Base-by-base conservation (phyloP, 2,329 filamentous ascomycete genomes). In the Pyrenochaeta sp. region DNA sequence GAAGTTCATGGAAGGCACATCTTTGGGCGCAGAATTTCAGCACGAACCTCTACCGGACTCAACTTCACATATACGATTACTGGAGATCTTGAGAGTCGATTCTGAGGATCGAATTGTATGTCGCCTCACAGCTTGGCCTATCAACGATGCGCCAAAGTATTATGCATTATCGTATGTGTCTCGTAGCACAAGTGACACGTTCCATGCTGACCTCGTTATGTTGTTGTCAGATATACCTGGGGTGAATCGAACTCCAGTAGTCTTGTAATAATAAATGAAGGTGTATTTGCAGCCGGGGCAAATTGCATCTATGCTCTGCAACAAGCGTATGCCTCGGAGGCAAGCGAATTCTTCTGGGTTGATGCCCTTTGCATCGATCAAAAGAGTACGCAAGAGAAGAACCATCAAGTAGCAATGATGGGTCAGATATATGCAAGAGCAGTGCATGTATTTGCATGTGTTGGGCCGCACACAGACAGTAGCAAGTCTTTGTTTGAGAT, bases 111-210 rank as follows among this genome's bases (percentile, higher is more conserved):
- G 31, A n/a, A 17, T 52, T 12, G 15, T 30, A 10, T 52, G 43
- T 20, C 4, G 15, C 3, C 6, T 47, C 15, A 21, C 43, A 5
- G 15, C 14, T 30, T 52, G 43, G 49, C 29, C 36, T 4, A 40
- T 57, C 12, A 40, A 57, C 7, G 15, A 23, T 30, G 57, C 52
- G 17, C 69, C 69, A 1, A 60, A 68, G 18, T 72, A 73, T 47
- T 65, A 67, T 32, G 61, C 69, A 0, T 53, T 67, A 10, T 73
- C 68, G 0, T 72, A 73, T 36, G n/a, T n/a, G n/a, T n/a, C n/a
- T n/a, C n/a, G n/a, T n/a, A n/a, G n/a, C n/a, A n/a, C n/a, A n/a
- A n/a, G n/a, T n/a, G n/a, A n/a, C n/a, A n/a, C n/a, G n/a, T n/a
- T n/a, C n/a, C n/a, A n/a, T n/a, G n/a, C n/a, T n/a, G n/a, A n/a